Evolutionary conservation across 108 stramenopile species (phyloP).

Genomic region (Hondaea fermentalgiana): DNA sequence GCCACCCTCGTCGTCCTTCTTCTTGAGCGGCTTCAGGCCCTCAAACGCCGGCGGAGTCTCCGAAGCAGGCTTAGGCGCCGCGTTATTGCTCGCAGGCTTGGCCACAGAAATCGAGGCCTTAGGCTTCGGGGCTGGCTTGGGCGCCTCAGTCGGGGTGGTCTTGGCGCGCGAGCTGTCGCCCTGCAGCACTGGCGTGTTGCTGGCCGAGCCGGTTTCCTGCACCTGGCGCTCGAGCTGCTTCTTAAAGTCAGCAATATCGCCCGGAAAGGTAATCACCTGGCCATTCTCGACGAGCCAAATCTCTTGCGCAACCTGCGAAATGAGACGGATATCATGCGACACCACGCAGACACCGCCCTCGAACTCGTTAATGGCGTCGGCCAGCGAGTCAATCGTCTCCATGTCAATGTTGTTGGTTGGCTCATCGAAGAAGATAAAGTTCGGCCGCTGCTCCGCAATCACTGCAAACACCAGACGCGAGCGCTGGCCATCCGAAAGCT

Average conservation of each 20-base stretch:
- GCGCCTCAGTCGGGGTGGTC: not conserved
- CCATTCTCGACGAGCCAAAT: constrained; percentile 92
- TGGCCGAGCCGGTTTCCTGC: not conserved
- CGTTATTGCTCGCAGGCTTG: not conserved
- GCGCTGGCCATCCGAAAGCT: constrained; percentile 90
- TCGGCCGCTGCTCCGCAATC: constrained; percentile 85
- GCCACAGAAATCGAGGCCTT: not conserved
- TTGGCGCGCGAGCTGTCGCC: not conserved
- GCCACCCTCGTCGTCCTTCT: not conserved
- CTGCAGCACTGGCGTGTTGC: not conserved
- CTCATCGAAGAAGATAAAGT: constrained; percentile 94
- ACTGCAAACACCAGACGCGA: constrained; percentile 94
- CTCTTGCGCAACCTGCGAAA: constrained; percentile 89
- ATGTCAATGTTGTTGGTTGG: constrained; percentile 84
- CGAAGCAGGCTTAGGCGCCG: not conserved
- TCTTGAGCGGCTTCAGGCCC: not conserved
- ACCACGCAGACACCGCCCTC: constrained; percentile 96
- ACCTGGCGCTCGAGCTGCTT: constrained; percentile 73
- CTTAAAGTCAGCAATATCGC: constrained; percentile 87
- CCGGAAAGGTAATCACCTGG: constrained; percentile 68
- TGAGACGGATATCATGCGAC: constrained; percentile 96
- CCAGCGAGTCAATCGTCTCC: constrained; percentile 94
- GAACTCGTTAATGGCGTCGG: constrained; percentile 86
- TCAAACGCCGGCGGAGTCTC: not conserved
- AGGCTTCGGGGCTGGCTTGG: not conserved